Evolutionary conservation across 75 land plant species (phyloP).

Genomic region (Selaginella tamariscina): DNA sequence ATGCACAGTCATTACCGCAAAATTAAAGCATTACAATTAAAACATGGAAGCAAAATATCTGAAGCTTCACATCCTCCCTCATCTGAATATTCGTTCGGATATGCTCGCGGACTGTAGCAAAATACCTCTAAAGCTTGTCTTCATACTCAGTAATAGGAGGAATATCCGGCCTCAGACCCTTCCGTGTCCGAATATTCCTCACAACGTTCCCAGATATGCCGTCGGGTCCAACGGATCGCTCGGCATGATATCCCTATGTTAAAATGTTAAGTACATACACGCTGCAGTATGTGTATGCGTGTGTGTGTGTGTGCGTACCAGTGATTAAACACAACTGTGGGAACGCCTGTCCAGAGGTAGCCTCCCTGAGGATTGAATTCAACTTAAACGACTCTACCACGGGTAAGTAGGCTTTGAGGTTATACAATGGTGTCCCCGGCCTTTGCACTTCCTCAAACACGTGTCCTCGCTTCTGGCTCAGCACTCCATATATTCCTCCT

Average conservation of each 20-base stretch:
- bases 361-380: slow-evolving; percentile 41
- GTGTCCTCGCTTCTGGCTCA: slow-evolving; percentile 55
- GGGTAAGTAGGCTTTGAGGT: slow-evolving; percentile 66
- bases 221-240: not conserved
- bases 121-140: not conserved
- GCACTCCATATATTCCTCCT: slow-evolving; percentile 47
- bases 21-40: too few relatives aligned
- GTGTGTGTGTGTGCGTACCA: too few relatives aligned
- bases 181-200: not conserved
- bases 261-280: too few relatives aligned
- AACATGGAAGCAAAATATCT: too few relatives aligned
- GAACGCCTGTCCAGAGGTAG: slow-evolving; percentile 71
- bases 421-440: slow-evolving; percentile 65
- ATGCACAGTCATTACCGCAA: too few relatives aligned
- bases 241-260: slow-evolving; percentile 40
- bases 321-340: slow-evolving; percentile 70
- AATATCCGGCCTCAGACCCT: not conserved
- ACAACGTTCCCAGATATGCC: not conserved
- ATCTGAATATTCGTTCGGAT: too few relatives aligned
- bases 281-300: too few relatives aligned
- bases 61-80: too few relatives aligned
- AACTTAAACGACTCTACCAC: slow-evolving; percentile 65
- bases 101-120: too few relatives aligned
- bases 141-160: not conserved
- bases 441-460: slow-evolving; percentile 68